phyloP scores from a whole-genome alignment of 31 red algal genomes.

The Porphyra umbilicalis region DNA sequence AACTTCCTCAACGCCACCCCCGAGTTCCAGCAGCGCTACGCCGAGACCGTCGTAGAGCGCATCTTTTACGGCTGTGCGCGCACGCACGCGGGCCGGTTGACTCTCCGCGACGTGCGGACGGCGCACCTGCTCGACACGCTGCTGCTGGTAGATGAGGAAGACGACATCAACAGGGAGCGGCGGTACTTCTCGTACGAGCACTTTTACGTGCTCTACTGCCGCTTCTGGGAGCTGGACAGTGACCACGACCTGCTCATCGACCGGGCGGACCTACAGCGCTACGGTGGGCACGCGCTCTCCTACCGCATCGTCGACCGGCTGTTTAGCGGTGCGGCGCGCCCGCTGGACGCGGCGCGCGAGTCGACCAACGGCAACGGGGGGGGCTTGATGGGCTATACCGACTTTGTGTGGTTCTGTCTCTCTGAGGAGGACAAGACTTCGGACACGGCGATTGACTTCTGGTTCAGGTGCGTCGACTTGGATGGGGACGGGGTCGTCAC shows the following conservation, averaged over 20 bases:
- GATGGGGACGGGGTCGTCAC: conserved; percentile 97
- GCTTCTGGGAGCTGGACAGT: conserved; percentile 97
- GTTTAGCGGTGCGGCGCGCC: conserved; percentile 78
- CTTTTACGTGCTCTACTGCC: conserved; percentile 99
- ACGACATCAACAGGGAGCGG: conserved; percentile 95
- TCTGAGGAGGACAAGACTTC: conserved; percentile 97
- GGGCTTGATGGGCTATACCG: conserved; percentile 93
- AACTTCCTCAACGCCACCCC: conserved; percentile 84
- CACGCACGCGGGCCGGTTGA: conserved; percentile 64
- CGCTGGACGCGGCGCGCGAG: conserved; percentile 38
- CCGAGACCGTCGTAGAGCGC: conserved; percentile 95
- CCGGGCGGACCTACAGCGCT: conserved; percentile 89
- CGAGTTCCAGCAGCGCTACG: conserved; percentile 96
- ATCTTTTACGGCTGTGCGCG: conserved; percentile 85
- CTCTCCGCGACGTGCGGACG: conserved; percentile 60
- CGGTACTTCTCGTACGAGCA: conserved; percentile 94
- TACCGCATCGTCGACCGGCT: conserved; percentile 93
- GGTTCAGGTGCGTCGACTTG: conserved; percentile 97
- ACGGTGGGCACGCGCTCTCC: conserved; percentile 79
- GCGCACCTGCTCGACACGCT: conserved; percentile 69
- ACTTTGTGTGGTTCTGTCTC: conserved; percentile 97
- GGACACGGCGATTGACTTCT: conserved; percentile 87
- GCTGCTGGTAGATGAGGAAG: conserved; percentile 84
- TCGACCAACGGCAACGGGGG: background rate
- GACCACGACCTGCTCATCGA: conserved; percentile 94